Evolutionary conservation across 1,284 basidiomycete species (phyloP), one percentile per base, ranked within the genome.

Genomic region (Heliocybe sulcata): DNA sequence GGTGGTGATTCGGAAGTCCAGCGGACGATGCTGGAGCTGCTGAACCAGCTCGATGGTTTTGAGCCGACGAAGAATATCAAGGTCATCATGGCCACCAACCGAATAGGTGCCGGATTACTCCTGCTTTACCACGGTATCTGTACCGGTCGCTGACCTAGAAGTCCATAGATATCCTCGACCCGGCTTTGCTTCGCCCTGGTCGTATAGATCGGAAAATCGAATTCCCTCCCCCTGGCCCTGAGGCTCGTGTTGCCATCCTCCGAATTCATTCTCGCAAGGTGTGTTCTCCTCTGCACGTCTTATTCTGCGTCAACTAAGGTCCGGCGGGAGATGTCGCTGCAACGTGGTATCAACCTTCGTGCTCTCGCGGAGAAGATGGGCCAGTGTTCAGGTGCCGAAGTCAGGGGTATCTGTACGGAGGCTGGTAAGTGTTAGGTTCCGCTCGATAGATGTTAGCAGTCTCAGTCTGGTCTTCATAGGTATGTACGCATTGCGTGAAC

Each of bases 161-260:
- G 20, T 42, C 12, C 29, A 4, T 60, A 90, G 92, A 99, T 73
- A 98, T 98, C 61, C 83, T 99, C 61, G 96, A 98, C 70, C 88
- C 93, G 53, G 96, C 96, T 0, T 79, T 99, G 23, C 80, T 99
- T 29, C 87, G 96, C 62, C 95, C 96, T 3, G 96, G 96, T 33
- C 93, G 96, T 67, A 98, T 99, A 64, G 96, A 99, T 75, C 83
- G 96, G 54, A 98, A 98, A 78, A 99, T 99, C 64, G 96, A 99
- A 72, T 98, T 99, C 77, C 97, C 97, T 25, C 96, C 96, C 51
- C 96, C 97, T 55, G 97, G 96, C 9, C 96, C 95, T 1, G 95
- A 98, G 70, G 96, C 96, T 4, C 90, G 96, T 64, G 92, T 98
- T 45, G 92, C 93, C 23, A 99, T 99, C 69, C 81, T 99, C 50